These are phyloP conservation scores for Tricholoma furcatifolium DNA, from an alignment of 768 basidiomycete species.

Conservation along the genomic window DNA sequence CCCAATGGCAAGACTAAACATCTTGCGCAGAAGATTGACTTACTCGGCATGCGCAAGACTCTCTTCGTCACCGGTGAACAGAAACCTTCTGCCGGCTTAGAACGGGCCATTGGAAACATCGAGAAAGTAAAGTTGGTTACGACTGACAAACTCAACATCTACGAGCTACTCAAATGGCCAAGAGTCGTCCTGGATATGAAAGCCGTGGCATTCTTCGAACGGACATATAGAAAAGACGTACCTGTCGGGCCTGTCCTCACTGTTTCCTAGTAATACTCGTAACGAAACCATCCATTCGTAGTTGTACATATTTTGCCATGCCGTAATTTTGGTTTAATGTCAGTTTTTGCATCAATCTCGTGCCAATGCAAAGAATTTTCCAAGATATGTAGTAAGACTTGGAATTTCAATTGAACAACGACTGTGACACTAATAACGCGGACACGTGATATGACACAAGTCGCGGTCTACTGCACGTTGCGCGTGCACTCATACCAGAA, in stretches of 20 bases:
- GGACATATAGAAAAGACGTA: conserved; percentile 51
- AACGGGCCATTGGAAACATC: conserved; percentile 68
- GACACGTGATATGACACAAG: conserved; percentile 15
- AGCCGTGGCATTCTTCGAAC: conserved; percentile 79
- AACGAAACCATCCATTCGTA: neutral
- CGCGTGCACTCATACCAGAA: neutral
- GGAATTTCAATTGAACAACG: too few species aligned
- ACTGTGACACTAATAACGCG: too few species aligned
- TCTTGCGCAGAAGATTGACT: conserved; percentile 59
- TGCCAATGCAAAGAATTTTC: too few species aligned
- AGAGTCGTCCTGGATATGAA: conserved; percentile 78
- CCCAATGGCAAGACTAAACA: conserved; percentile 69
- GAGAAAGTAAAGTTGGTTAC: conserved; percentile 63
- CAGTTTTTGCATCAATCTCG: too few species aligned
- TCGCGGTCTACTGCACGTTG: conserved; percentile 9
- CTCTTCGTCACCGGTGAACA: conserved; percentile 73
- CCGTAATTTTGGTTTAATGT: neutral
- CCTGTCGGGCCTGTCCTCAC: conserved; percentile 18
- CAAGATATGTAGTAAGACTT: too few species aligned
- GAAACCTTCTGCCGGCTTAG: conserved; percentile 51
- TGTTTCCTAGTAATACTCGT: neutral
- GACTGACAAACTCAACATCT: conserved; percentile 70
- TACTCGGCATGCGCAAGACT: conserved; percentile 68
- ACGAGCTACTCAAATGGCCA: conserved; percentile 82
- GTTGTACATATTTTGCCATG: neutral